phyloP scores from a whole-genome alignment of 192 early-diverging fungal species.

The Coemansia sp. region DNA sequence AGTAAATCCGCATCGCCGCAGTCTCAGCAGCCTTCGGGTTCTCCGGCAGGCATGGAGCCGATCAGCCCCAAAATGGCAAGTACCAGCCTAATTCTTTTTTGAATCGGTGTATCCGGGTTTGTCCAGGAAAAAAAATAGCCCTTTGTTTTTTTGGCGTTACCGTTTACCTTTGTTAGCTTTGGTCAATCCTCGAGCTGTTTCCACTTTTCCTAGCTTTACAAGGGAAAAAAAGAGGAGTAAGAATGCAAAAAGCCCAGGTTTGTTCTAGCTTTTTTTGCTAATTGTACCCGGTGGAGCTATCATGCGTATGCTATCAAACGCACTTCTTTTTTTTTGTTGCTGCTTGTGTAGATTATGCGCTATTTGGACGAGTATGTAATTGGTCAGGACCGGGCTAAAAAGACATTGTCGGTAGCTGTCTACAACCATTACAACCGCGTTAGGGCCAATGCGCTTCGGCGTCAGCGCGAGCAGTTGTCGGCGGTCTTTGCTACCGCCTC shows the following conservation, averaged over 20 bases:
- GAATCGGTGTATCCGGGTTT: background rate
- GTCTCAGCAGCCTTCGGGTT: slow-evolving; percentile 11
- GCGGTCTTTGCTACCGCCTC: slow-evolving; percentile 40
- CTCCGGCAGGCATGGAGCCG: slow-evolving; percentile 34
- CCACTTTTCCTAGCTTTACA: no score
- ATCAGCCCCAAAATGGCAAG: slow-evolving; percentile 53
- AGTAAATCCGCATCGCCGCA: slow-evolving; percentile 12
- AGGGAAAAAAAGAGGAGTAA: no score
- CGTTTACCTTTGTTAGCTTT: no score
- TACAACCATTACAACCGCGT: slow-evolving; percentile 84
- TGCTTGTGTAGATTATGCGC: slow-evolving; percentile 62
- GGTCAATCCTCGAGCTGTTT: no score
- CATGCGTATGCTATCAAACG: no score
- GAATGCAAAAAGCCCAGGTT: no score
- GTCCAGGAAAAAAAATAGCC: background rate
- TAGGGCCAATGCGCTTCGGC: slow-evolving; percentile 61
- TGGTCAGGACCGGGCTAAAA: slow-evolving; percentile 82
- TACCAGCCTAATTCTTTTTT: background rate
- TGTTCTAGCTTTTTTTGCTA: no score
- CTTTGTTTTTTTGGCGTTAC: background rate
- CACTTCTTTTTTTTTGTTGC: no score
- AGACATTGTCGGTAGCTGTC: slow-evolving; percentile 79
- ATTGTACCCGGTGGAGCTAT: no score
- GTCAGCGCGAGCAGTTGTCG: slow-evolving; percentile 50
- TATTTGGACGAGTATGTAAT: slow-evolving; percentile 86